A percentile compares a stretch with the other conserved stretches of the same genome.
These are phyloP conservation scores for Malbranchea cinnamomea DNA, from an alignment of 2,329 filamentous ascomycete species.

Conservation along the genomic window DNA sequence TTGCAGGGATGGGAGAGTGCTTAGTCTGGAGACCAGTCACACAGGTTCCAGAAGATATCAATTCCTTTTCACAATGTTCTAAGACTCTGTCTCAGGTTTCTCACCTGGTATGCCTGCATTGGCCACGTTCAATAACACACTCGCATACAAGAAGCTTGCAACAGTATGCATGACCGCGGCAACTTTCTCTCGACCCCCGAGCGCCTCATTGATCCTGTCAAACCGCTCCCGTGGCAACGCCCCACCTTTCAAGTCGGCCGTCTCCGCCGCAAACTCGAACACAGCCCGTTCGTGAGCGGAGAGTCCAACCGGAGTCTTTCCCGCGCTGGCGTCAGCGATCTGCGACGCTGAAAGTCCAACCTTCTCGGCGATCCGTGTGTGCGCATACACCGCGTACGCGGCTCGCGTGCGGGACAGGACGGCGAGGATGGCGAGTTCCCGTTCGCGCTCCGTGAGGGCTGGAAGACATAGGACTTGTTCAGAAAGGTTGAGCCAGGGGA, in stretches of 20 bases:
- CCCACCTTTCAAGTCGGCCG: background rate
- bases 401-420: background rate
- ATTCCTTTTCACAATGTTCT: too few relatives aligned
- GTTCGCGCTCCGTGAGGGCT: background rate
- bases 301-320: background rate
- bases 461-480: slow-evolving; percentile 1
- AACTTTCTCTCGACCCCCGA: too few relatives aligned
- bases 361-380: background rate
- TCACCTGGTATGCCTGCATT: too few relatives aligned
- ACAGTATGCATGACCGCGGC: too few relatives aligned
- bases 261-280: background rate
- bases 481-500: background rate
- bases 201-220: too few relatives aligned
- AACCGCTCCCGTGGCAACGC: too few relatives aligned
- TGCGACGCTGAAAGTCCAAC: background rate
- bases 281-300: background rate
- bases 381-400: slow-evolving; percentile 1
- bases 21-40: too few relatives aligned
- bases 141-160: too few relatives aligned
- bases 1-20: too few relatives aligned
- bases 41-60: too few relatives aligned
- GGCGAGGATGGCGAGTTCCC: slow-evolving; percentile 3
- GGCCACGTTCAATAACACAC: too few relatives aligned
- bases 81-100: too few relatives aligned
- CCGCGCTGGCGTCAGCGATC: background rate